Base-by-base conservation (phyloP, 2,329 filamentous ascomycete species). In the Fusarium tanahbumbuense region DNA sequence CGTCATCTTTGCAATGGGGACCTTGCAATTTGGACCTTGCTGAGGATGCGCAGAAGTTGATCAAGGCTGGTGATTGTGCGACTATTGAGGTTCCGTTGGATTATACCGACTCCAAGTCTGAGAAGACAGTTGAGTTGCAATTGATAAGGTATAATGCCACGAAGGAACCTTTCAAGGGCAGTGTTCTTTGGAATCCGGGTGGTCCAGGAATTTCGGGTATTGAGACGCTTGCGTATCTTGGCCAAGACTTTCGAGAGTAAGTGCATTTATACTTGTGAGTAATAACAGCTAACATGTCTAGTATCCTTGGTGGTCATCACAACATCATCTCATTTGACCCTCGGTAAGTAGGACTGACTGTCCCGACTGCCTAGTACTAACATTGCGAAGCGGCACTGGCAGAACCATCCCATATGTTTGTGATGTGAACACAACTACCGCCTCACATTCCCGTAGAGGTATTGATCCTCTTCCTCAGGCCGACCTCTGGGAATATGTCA, bases 101-200 rank as follows among this genome's bases (percentile, higher is more conserved):
- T 67, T 83, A 83, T 60, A 76, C 77, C 7, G 44, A 76, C 8
- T 18, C 50, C 4, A 46, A 71, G 13, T 76, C 71, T 5, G 73
- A 69, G 16, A 65, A 76, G 54, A 62, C 40, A 1, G 78, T 81
- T 13, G 62, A 67, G 2, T 71, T 83, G 13, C 71, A 78, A 18
- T 67, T 83, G 4, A 45, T 79, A 22, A 78, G 68, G 15, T 70
- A 77, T 2, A 74, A 76, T 2, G 78, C 80, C 3, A 54, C 72
- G 4, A 72, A 73, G 9, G 50, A 76, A 34, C 75, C 77, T 2
- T 73, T 73, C 3, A 78, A 78, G 25, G 80, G 81, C 6, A 80
- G 76, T 58, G 78, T 83, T 25, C 63, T 82, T 8, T 70, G 81
- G 63, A 81, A 83, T 58, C 80, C 81, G 40, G 80, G 80, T 8